phyloP scores from a whole-genome alignment of 495 filamentous ascomycete genomes.

The Darksidea phi region DNA sequence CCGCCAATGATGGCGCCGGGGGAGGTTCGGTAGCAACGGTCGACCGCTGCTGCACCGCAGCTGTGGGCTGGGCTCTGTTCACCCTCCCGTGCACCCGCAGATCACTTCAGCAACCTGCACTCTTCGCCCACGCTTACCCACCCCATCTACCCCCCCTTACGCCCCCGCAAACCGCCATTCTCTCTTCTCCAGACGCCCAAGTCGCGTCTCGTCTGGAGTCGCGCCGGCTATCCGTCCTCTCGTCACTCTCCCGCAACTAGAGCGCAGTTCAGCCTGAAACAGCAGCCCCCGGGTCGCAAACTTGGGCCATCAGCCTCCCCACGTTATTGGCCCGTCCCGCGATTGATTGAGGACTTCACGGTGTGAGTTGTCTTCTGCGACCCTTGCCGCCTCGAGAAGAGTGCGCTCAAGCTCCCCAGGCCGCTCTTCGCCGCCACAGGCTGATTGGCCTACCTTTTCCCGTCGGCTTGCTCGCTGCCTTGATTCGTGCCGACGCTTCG shows the following conservation, averaged over 20 bases:
- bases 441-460: slow-evolving; percentile 30
- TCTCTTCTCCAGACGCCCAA: background rate
- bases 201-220: background rate
- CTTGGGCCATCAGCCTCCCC: slow-evolving; percentile 18
- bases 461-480: slow-evolving; percentile 7
- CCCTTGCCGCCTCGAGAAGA: slow-evolving; percentile 34
- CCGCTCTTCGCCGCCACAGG: slow-evolving; percentile 20
- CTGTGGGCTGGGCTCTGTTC: background rate
- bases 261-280: slow-evolving; percentile 33
- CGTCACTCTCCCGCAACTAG: slow-evolving; percentile 3
- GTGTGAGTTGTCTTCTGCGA: slow-evolving; percentile 35
- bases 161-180: background rate
- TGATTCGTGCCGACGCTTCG: slow-evolving; percentile 21
- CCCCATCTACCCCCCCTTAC: background rate
- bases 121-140: background rate
- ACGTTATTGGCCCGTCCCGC: slow-evolving; percentile 29
- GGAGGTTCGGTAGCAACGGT: slow-evolving; percentile 3
- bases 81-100: background rate
- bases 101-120: background rate
- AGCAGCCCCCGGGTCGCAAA: slow-evolving; percentile 14
- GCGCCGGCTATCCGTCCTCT: background rate
- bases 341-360: slow-evolving; percentile 17
- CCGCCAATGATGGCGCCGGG: background rate
- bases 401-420: slow-evolving; percentile 17
- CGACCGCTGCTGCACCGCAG: background rate